Base-by-base conservation (phyloP, 805 yeast species). In the Millerozyma miso region DNA sequence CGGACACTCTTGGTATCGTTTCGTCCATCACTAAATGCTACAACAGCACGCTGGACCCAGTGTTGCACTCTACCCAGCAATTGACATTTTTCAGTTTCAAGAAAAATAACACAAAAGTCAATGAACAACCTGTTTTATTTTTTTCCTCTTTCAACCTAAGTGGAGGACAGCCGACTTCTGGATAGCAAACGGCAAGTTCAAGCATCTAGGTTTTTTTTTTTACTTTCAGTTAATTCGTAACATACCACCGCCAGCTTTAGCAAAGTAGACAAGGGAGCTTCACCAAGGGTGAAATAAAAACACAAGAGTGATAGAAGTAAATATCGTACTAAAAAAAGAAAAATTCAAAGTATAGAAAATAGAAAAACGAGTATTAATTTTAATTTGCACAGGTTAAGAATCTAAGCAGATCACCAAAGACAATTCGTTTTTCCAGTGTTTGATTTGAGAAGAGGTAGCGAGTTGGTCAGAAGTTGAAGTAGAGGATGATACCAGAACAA, bases 401-500 rank as follows among this genome's bases (percentile, higher is more conserved):
- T 7, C 29, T 23, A 10, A 23, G 10, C 6, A 23, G 29, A 10
- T 10, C 29, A 23, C 29, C 29, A 23, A 23, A 23, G 10, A 23
- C 29, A 23, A n/a, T 23, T 23, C 29, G 29, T 23, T 23, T 23
- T 23, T 23, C n/a, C n/a, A 23, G 29, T 23, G 29, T 10, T 23
- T 23, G 29, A 23, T 14, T 6, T 16, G 36, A 10, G 18, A 5
- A 33, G 14, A 33, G 19, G 17, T 5, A 2, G 18, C 16, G 18
- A 33, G 19, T 12, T 16, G 17, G 19, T 8, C 18, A 3, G 36
- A 17, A 17, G 18, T 33, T 16, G 13, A 15, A 33, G 19, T 3
- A 16, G 12, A 37, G 15, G 16, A 37, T 37, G 39, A 20, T 20
- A 8, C 39, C 39, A 23, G 32, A 29, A n/a, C 39, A 37, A 29